phyloP scores from a whole-genome alignment of 2,329 filamentous ascomycete genomes.

The Neurospora sp. region DNA sequence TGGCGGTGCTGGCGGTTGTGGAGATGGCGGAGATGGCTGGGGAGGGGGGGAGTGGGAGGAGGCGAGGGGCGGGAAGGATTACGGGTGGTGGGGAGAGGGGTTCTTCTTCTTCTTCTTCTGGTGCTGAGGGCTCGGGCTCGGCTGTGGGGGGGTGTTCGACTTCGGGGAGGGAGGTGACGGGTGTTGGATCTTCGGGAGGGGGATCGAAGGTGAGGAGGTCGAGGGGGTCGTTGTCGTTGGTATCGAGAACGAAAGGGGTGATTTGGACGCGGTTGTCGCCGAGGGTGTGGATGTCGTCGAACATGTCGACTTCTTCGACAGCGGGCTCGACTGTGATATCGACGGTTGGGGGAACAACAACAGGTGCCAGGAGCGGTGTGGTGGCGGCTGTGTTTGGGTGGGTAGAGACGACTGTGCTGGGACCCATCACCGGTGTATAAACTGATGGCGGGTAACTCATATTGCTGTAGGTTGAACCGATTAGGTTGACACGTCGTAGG shows the following conservation, averaged over 20 bases:
- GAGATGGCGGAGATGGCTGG: neutral
- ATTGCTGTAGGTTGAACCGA: constrained; percentile 23
- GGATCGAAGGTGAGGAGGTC: neutral
- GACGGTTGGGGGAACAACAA: neutral
- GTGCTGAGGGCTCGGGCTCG: neutral
- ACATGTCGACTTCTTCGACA: neutral
- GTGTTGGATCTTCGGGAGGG: neutral
- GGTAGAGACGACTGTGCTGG: neutral
- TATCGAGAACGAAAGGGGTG: neutral
- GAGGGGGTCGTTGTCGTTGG: neutral
- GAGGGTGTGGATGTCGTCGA: neutral
- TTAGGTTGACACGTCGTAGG: constrained; percentile 50
- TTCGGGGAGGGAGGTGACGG: neutral
- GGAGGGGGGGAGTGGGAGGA: neutral
- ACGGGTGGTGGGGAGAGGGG: neutral
- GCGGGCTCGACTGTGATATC: neutral
- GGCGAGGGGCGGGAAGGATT: neutral
- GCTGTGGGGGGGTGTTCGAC: neutral
- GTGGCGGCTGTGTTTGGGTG: neutral
- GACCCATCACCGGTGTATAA: neutral
- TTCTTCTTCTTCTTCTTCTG: neutral
- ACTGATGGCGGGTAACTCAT: neutral
- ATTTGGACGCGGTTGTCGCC: neutral
- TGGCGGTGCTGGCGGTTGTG: neutral
- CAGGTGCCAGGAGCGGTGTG: neutral